These are phyloP conservation scores for Trichocomaceae sp. DNA, from an alignment of 2,329 filamentous ascomycete species.

Conservation along the genomic window DNA sequence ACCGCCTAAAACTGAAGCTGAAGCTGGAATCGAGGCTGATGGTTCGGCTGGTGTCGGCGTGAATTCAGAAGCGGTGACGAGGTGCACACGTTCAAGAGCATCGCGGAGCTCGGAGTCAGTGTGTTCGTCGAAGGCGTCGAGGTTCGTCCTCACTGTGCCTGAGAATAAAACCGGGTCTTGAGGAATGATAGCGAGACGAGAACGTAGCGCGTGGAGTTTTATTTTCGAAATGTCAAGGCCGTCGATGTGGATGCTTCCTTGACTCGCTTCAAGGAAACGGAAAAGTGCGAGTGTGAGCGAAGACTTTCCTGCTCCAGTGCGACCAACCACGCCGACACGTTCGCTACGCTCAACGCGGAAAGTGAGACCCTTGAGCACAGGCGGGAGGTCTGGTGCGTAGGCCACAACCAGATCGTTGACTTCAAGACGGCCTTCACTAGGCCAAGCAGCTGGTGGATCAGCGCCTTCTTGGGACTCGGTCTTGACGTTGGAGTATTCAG, in stretches of 20 bases:
- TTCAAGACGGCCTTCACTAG: conserved; percentile 64
- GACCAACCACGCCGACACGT: conserved; percentile 68
- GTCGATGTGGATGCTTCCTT: conserved; percentile 63
- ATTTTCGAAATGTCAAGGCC: conserved; percentile 68
- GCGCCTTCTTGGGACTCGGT: conserved; percentile 60
- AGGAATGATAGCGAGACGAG: conserved; percentile 72
- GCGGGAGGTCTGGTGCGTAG: conserved; percentile 65
- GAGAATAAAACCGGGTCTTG: conserved; percentile 78
- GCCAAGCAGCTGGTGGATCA: conserved; percentile 65
- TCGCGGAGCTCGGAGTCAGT: conserved; percentile 63
- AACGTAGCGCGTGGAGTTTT: conserved; percentile 62
- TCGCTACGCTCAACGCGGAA: conserved; percentile 63
- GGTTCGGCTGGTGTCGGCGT: conserved; percentile 5
- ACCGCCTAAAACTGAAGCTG: background rate
- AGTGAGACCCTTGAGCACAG: conserved; percentile 62
- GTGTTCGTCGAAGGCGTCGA: conserved; percentile 69
- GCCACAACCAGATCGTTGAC: conserved; percentile 65
- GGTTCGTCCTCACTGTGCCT: conserved; percentile 67
- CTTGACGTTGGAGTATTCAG: conserved; percentile 65
- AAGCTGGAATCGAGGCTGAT: conserved; percentile 17
- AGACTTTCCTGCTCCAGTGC: conserved; percentile 72
- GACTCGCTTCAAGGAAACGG: conserved; percentile 64
- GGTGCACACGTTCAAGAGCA: conserved; percentile 63
- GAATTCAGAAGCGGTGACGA: conserved; percentile 42
- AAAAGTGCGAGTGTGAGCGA: conserved; percentile 69